Base-by-base conservation (phyloP, 257 asterid species). In the Fraxinus anomala region DNA sequence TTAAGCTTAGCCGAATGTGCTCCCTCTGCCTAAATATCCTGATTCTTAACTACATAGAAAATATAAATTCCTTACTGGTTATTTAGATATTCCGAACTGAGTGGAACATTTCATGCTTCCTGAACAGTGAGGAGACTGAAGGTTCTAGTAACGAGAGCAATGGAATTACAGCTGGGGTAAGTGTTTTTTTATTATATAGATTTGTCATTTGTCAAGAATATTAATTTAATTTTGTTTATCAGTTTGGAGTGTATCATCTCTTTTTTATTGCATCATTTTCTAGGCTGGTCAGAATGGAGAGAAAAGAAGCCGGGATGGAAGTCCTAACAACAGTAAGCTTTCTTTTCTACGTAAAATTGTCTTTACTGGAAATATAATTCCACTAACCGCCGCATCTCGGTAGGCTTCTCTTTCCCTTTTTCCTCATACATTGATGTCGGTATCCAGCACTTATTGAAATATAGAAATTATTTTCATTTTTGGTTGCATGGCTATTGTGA, bases 111-210 rank as follows among this genome's bases (percentile, higher is more conserved):
- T 81, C 59, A 54, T 77, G 71, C 67, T 72, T 74, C 54, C 23
- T 76, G 72, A 78, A 79, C 89, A 96, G 98, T 70, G 92, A 80
- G 75, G 98, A 91, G 76, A 85, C 91, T 72, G 95, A 83, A 33
- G 95, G 88, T 80, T 93, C 97, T 76, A 96, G 95, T 80, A 95
- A 90, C 74, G 97, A 92, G 87, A 96, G 97, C 74, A 85, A 90
- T 79, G 89, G 91, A 83, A 91, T 84, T 76, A 86, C 88, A 73
- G 77, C 86, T 12, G 80, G 80, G 92, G 98, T 91, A 69, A 79
- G 88, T 74, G 70, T 71, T 72, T 84, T 47, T 33, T 37, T 37
- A 69, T 70, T 19, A 49, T 36, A 63, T 61, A 11, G 31, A 31
- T 23, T 6, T 67, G 0, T 42, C 63, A 16, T 12, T 10, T 67